Evolutionary conservation across 768 basidiomycete species (phyloP), one percentile per base, ranked within the genome.

Genomic region (Sutorius australiensis): DNA sequence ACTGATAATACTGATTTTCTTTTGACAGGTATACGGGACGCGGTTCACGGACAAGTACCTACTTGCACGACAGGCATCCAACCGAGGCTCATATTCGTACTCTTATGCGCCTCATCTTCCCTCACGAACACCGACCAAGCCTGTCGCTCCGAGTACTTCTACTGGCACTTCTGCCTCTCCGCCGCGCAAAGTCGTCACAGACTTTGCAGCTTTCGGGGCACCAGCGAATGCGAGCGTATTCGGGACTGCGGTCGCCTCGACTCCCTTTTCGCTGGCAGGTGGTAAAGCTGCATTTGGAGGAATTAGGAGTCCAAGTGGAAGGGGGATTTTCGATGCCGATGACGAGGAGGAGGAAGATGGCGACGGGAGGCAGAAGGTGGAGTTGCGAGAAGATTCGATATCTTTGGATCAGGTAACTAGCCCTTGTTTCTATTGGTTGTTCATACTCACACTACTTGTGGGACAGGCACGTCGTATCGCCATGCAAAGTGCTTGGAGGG

Each of bases 1-100:
- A 34, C 8, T 52, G 58, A 40, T 43, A 37, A 16, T 52, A 28
- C 59, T 55, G 32, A 60, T 37, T 21, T 12, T 3, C 28, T 40
- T 53, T 55, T 37, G 5, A 27, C 66, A 97, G 94, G 89, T 97
- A 43, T 84, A 86, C 45, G 92, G 92, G n/a, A 91, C 92, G 38
- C 88, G 95, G 3, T 95, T 98, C 75, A 98, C 95, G 17, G 95
- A 98, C 60, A 95, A 95, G 69, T 98, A 98, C 69, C 80, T 95
- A 27, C 81, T 85, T 60, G 83, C 87, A 31, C 80, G 88, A 44
- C 80, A 85, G 62, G 66, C 80, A 19, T 69, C 80, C 51, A 73
- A 77, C 32, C 80, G 87, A 37, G 74, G 72, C 54, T 61, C 72
- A 2, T 80, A 80, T 58, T 75, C 80, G 16, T 84, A 82, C 55